Percentiles rank a stretch among this genome's conserved stretches.
Evolutionary conservation across 208 protist species (phyloP).

Genomic region (Crithidia brevicula): DNA sequence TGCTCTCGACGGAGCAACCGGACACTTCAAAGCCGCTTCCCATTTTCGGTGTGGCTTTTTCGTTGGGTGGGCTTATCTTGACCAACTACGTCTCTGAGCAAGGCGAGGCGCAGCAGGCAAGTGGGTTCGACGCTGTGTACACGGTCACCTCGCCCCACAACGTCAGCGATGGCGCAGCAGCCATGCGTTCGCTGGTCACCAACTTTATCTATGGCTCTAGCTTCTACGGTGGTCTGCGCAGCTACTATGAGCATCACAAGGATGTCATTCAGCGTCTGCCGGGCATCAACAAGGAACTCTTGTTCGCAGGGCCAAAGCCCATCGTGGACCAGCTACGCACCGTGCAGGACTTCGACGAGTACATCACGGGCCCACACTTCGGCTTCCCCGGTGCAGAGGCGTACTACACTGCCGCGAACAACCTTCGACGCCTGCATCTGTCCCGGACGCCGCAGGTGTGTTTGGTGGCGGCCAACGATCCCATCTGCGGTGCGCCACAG

Average conservation of each 20-base stretch:
- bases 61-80: slow-evolving; percentile 64
- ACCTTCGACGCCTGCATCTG: slow-evolving; percentile 39
- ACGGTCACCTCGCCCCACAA: slow-evolving; percentile 58
- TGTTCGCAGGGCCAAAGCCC: slow-evolving; percentile 27
- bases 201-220: slow-evolving; percentile 28
- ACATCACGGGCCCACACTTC: slow-evolving; percentile 58
- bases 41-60: slow-evolving; percentile 67
- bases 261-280: slow-evolving; percentile 40
- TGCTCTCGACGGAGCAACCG: slow-evolving; percentile 1
- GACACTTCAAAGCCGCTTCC: slow-evolving; percentile 25
- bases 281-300: slow-evolving; percentile 21
- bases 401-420: slow-evolving; percentile 56
- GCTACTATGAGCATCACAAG: slow-evolving; percentile 55
- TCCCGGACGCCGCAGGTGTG: slow-evolving; percentile 49
- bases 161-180: slow-evolving; percentile 28
- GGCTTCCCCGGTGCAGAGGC: slow-evolving; percentile 37
- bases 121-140: slow-evolving; percentile 42
- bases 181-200: slow-evolving; percentile 26
- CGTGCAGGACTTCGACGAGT: slow-evolving; percentile 46
- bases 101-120: slow-evolving; percentile 21
- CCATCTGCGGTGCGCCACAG: slow-evolving; percentile 43
- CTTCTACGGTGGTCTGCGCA: slow-evolving; percentile 32
- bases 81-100: slow-evolving; percentile 69
- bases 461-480: slow-evolving; percentile 50
- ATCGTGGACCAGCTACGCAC: slow-evolving; percentile 29